phyloP scores from a whole-genome alignment of 1,284 basidiomycete species.

The Paramarasmius palmivorus region DNA sequence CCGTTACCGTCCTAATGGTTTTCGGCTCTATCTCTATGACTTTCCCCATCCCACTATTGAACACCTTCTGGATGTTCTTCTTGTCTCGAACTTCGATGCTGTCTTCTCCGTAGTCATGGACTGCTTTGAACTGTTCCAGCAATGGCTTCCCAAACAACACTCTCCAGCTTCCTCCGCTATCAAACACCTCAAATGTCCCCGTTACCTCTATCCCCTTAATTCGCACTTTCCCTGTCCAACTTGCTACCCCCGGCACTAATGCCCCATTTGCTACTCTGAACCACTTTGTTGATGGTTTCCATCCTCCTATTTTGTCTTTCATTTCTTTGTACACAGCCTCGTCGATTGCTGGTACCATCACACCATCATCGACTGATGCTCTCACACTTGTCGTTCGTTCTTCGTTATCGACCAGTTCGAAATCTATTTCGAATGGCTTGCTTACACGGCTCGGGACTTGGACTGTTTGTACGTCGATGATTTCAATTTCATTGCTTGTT shows the following conservation, averaged over 20 bases:
- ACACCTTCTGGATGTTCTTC: too few relatives aligned
- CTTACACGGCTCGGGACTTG: neutral
- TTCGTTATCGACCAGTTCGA: neutral
- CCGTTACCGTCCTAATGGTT: too few relatives aligned
- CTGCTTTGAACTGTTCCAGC: constrained; percentile 20
- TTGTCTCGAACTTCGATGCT: constrained; percentile 5
- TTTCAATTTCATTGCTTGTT: constrained; percentile 1
- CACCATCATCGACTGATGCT: constrained; percentile 28
- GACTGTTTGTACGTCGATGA: constrained; percentile 1
- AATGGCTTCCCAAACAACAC: constrained; percentile 33
- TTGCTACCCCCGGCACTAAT: constrained; percentile 22
- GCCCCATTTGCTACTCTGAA: constrained; percentile 31
- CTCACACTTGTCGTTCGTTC: constrained; percentile 5
- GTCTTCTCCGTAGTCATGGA: constrained; percentile 28
- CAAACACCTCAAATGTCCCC: constrained; percentile 32
- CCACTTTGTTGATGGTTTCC: constrained; percentile 14
- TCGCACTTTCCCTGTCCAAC: constrained; percentile 25
- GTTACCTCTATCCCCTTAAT: constrained; percentile 14
- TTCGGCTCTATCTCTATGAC: too few relatives aligned
- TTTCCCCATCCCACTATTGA: too few relatives aligned
- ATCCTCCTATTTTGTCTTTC: constrained; percentile 12
- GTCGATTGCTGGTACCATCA: constrained; percentile 28
- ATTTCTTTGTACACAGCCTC: constrained; percentile 18
- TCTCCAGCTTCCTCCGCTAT: constrained; percentile 29
- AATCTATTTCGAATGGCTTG: neutral